These are phyloP conservation scores for Wallacemonas sp. DNA, from an alignment of 208 protist species.

Conservation along the genomic window DNA sequence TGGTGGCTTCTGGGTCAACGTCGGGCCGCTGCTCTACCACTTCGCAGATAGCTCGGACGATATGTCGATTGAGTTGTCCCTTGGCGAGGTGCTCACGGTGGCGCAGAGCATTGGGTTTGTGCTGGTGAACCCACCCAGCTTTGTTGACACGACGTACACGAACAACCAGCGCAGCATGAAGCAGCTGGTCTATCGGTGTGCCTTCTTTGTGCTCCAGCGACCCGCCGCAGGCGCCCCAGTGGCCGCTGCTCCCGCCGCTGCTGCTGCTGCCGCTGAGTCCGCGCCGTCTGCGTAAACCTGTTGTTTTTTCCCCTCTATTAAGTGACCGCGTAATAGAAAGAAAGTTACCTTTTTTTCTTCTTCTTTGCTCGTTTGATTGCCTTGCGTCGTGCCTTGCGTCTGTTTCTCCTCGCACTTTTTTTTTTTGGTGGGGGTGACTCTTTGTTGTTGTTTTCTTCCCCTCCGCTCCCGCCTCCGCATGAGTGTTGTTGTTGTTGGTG, in stretches of 20 bases:
- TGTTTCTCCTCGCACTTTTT: neutral
- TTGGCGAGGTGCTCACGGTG: constrained; percentile 84
- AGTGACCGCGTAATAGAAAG: no score
- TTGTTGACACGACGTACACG: constrained; percentile 91
- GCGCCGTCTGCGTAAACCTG: no score
- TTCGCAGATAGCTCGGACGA: constrained; percentile 89
- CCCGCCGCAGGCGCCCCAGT: constrained; percentile 19
- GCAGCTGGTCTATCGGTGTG: constrained; percentile 87
- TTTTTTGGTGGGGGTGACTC: no score
- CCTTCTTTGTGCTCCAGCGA: constrained; percentile 87
- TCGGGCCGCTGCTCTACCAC: constrained; percentile 96
- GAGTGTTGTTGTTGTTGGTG: no score
- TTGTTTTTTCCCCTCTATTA: no score
- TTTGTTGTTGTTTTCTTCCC: no score
- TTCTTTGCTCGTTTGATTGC: no score
- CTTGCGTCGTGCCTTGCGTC: neutral
- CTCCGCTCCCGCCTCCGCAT: no score
- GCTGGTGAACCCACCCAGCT: constrained; percentile 54
- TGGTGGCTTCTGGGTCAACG: constrained; percentile 96
- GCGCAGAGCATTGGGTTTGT: constrained; percentile 83
- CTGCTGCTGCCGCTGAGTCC: neutral
- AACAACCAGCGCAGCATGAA: constrained; percentile 93
- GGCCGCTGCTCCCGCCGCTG: neutral
- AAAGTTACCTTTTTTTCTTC: no score
- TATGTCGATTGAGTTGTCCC: constrained; percentile 90